phyloP scores from a whole-genome alignment of 129 eudicot genomes.

The Artemisia tridentata region DNA sequence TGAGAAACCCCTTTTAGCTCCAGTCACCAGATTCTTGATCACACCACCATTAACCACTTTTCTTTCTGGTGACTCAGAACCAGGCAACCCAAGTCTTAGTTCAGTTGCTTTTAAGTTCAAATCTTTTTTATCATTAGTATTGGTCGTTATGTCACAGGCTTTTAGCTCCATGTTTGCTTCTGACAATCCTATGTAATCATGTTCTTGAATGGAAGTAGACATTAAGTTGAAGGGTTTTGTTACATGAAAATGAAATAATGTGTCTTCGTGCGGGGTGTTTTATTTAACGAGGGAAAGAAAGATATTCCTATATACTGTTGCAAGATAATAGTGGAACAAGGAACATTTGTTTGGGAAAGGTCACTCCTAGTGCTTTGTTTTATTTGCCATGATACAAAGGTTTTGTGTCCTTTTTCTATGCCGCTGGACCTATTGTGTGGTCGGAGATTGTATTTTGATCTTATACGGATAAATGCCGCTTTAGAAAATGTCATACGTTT shows the following conservation, averaged over 20 bases:
- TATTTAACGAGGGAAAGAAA: no score
- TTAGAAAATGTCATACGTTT: no score
- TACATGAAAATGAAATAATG: background rate
- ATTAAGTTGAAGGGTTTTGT: background rate
- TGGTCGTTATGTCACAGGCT: constrained; percentile 16
- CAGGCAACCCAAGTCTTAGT: constrained; percentile 81
- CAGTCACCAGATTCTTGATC: constrained; percentile 44
- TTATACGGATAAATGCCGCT: no score
- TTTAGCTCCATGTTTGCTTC: constrained; percentile 50
- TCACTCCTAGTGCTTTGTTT: no score
- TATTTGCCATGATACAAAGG: no score
- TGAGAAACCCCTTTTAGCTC: constrained; percentile 67
- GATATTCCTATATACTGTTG: no score
- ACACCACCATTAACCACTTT: constrained; percentile 22
- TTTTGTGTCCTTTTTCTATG: no score
- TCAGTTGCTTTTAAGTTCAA: constrained; percentile 80
- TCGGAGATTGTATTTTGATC: no score
- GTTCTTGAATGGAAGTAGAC: background rate
- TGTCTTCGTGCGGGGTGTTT: no score
- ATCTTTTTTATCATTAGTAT: constrained; percentile 14
- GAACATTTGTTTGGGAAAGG: no score
- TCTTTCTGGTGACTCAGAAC: constrained; percentile 69
- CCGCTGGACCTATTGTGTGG: no score
- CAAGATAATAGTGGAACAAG: no score
- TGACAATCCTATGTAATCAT: constrained; percentile 29